These are phyloP conservation scores for Phoma herbarum DNA, from an alignment of 2,329 filamentous ascomycete genomes.

Conservation along the genomic window DNA sequence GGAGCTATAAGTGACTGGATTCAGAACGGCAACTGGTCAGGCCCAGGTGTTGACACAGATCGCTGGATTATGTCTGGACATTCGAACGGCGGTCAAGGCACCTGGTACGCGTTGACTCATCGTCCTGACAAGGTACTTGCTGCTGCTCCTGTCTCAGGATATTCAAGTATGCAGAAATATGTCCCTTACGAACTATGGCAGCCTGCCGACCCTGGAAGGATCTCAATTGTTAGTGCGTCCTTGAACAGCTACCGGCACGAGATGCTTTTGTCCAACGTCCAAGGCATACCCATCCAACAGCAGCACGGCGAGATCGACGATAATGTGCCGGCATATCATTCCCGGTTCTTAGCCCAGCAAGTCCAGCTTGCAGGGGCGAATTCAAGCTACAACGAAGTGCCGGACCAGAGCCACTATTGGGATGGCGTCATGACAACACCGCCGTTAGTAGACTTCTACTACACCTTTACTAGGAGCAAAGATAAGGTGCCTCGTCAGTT, in stretches of 20 bases:
- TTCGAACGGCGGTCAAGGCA: constrained; percentile 68
- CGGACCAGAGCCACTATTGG: constrained; percentile 62
- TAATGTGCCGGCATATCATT: constrained; percentile 68
- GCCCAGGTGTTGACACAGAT: constrained; percentile 55
- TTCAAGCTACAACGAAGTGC: constrained; percentile 61
- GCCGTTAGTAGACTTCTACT: constrained; percentile 60
- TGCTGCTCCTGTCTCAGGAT: constrained; percentile 66
- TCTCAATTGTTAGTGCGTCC: constrained; percentile 58
- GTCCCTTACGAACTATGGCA: constrained; percentile 67
- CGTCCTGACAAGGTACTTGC: constrained; percentile 65
- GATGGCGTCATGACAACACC: constrained; percentile 64
- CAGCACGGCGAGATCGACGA: constrained; percentile 66
- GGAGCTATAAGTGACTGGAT: constrained; percentile 62
- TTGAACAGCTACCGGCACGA: constrained; percentile 65
- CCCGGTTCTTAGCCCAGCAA: constrained; percentile 62
- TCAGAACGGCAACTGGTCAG: constrained; percentile 57
- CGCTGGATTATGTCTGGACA: constrained; percentile 65
- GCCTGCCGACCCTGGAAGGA: constrained; percentile 61
- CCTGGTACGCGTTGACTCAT: constrained; percentile 66
- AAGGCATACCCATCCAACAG: constrained; percentile 62
- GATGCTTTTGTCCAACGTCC: constrained; percentile 61
- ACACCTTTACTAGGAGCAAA: constrained; percentile 39
- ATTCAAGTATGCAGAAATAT: constrained; percentile 67
- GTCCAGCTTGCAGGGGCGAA: constrained; percentile 54
- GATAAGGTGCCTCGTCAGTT: constrained; percentile 32